A percentile compares a stretch with the other conserved stretches of the same genome.
Evolutionary conservation across 345 rosid genomes (phyloP).

Genomic region (Chamaenerion angustifolium): DNA sequence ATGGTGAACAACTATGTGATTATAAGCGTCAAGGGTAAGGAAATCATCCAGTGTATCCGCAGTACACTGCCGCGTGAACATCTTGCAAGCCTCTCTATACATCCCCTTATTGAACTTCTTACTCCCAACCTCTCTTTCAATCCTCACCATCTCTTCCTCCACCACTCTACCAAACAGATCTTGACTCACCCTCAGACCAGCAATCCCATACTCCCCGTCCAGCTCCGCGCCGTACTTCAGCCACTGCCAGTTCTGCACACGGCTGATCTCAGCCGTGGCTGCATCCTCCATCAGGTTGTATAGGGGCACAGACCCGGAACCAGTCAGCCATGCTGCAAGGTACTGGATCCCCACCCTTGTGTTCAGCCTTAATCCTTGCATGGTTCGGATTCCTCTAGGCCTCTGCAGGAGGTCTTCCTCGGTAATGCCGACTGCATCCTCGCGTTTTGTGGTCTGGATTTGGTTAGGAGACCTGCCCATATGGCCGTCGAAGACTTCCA

Average conservation of each 20-base stretch:
- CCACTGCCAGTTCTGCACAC: slow-evolving; percentile 97
- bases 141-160: slow-evolving; percentile 78
- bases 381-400: slow-evolving; percentile 67
- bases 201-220: slow-evolving; percentile 44
- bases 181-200: slow-evolving; percentile 47
- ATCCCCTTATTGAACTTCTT: slow-evolving; percentile 58
- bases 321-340: slow-evolving; percentile 81
- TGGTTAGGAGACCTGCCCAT: slow-evolving; percentile 64
- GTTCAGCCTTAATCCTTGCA: slow-evolving; percentile 77
- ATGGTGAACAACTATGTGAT: slow-evolving; percentile 45
- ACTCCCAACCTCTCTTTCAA: slow-evolving; percentile 75
- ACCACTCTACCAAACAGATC: slow-evolving; percentile 71
- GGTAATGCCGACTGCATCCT: slow-evolving; percentile 46
- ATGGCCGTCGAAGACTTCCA: slow-evolving; percentile 50
- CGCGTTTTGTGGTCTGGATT: slow-evolving; percentile 43
- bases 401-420: slow-evolving; percentile 78
- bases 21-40: slow-evolving; percentile 65
- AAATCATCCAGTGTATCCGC: slow-evolving; percentile 56
- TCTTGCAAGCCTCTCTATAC: slow-evolving; percentile 68
- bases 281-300: slow-evolving; percentile 97
- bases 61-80: slow-evolving; percentile 62
- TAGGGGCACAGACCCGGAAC: slow-evolving; percentile 81
- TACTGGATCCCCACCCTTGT: slow-evolving; percentile 89
- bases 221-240: slow-evolving; percentile 62
- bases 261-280: slow-evolving; percentile 87